Evolutionary conservation across 768 basidiomycete species (phyloP), one percentile per base, ranked within the genome.

Genomic region (Auriculariales sp.): DNA sequence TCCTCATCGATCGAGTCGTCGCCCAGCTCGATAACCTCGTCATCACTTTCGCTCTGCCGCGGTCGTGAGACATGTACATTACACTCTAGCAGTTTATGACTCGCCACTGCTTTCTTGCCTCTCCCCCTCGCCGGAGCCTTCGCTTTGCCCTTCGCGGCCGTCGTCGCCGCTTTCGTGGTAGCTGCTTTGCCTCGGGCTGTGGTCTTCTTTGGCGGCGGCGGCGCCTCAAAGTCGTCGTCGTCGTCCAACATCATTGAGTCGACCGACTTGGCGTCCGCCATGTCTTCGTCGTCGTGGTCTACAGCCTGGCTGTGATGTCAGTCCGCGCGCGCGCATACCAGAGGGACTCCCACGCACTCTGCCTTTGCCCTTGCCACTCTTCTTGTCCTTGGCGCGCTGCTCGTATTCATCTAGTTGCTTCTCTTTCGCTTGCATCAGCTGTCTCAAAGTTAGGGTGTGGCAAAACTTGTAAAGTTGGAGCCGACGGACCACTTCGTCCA

Each of bases 161-260:
- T 66, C 55, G 68, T 61, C 3, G 62, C 56, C 11, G 66, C 57
- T 10, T 64, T 58, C 4, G 62, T 56, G 17, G 60, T 31, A 11
- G 47, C 33, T 24, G 62, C 66, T 57, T 60, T 61, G 56, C 47
- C 64, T 27, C 61, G 39, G 1, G 66, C 56, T 3, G 61, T 55
- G 28, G 57, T 59, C 52, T 67, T 66, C 47, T 62, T 63, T 22
- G 59, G 48, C 7, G 58, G 36, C 22, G 56, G 58, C 31, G 49
- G 52, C 5, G 49, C 50, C 10, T 59, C 55, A 15, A 55, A 58
- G 12, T 53, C 60, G 63, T 64, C 28, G 65, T 65, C 35, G 59
- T 60, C 62, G 45, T 90, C 83, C 75, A 84, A 80, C 67, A 72
- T 66, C 83, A 86, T 86, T 3, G 83, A 87, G 59, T 88, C 87